Base-by-base conservation (phyloP, 495 filamentous ascomycete species). In the Physcia stellaris region DNA sequence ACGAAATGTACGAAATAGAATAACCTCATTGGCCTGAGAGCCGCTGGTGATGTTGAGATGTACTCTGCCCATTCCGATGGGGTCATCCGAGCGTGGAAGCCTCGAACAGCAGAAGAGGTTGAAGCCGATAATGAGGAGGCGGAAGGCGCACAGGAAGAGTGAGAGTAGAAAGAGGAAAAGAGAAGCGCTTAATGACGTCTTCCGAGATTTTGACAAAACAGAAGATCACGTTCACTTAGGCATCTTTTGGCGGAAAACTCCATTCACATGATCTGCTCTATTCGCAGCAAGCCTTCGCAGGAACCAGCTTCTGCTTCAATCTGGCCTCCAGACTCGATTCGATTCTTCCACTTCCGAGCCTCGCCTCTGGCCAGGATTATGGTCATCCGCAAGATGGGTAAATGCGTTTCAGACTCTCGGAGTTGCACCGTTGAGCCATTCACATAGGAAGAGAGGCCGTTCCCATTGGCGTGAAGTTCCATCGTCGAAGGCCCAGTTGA, bases 401-500 rank as follows among this genome's bases (percentile, higher is more conserved):
- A n/a, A n/a, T n/a, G n/a, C n/a, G n/a, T n/a, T n/a, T n/a, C n/a
- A n/a, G n/a, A n/a, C n/a, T n/a, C n/a, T n/a, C n/a, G n/a, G n/a
- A n/a, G n/a, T n/a, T n/a, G n/a, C n/a, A n/a, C n/a, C n/a, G n/a
- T n/a, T n/a, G n/a, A n/a, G n/a, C n/a, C n/a, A n/a, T n/a, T n/a
- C n/a, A n/a, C n/a, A n/a, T n/a, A n/a, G n/a, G n/a, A n/a, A n/a
- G n/a, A n/a, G n/a, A n/a, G n/a, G n/a, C 7, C n/a, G n/a, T n/a
- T n/a, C 26, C 26, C 26, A 28, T 7, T 28, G 13, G 65, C 4
- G 86, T 88, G 50, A 83, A 88, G 2, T 74, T 94, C 90, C 90
- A 95, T 13, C 90, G 69, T 5, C 86, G 59, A 98, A 98, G 0
- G 90, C 92, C 90, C 90, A 96, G 54, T 98, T 98, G 31, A 98